Evolutionary conservation across 164 flowering plant genomes (phyloP), one percentile per base, ranked within the genome.

Genomic region (Vitis amurensis): DNA sequence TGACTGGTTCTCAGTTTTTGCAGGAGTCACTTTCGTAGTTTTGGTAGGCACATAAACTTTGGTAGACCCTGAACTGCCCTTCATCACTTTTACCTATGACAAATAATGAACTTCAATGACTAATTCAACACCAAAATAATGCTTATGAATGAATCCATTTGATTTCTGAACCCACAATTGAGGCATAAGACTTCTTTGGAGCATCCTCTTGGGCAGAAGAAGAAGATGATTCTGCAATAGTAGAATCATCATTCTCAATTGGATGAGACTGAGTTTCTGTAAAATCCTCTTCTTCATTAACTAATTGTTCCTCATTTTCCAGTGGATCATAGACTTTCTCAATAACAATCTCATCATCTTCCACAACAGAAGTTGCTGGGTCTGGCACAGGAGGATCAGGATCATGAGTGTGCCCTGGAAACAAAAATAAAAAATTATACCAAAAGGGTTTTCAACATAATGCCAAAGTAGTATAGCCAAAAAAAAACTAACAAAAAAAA

Each of bases 131-230:
- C 55, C 7, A 37, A 3, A 37, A 3, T 49, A 58, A 52, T 8
- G 37, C 55, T 51, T 37, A 37, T 9, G 15, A 19, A 7, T 3
- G 11, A 44, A 64, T 27, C 16, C 17, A 68, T 8, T 57, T 31
- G 62, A 59, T 13, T 23, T 55, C 9, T 27, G 29, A 69, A 78
- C 92, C 83, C 68, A 90, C 82, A 78, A 90, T 90, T 63, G 88
- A 87, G n/a, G 94, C 94, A 80, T 86, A 90, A 48, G 94, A 90
- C 75, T 81, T 86, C 78, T 90, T 88, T 44, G 85, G 91, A 68
- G 81, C 81, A 74, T 90, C 88, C 8, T 80, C 91, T 69, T 73
- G 75, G 47, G 71, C 74, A 4, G 75, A 50, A 66, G 87, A 71
- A 50, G 85, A 57, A 31, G 71, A 27, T 19, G 82, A 55, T 55